A percentile compares a stretch with the other conserved stretches of the same genome.
These are phyloP conservation scores for Lichtheimia ramosa DNA, from an alignment of 371 early-diverging fungal genomes.

Conservation along the genomic window DNA sequence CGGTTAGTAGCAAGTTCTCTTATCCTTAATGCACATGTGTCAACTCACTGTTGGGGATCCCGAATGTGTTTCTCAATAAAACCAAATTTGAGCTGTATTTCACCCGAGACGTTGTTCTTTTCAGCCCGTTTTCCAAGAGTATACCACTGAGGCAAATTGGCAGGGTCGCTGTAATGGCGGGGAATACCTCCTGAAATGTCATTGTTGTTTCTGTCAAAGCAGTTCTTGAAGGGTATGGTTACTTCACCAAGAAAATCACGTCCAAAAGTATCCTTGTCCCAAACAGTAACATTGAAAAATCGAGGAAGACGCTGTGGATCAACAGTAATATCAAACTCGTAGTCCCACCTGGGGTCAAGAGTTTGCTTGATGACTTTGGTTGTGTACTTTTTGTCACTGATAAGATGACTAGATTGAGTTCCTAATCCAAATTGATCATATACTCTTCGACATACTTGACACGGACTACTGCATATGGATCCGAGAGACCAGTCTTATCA, in stretches of 20 bases:
- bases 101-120: constrained; percentile 43
- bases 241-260: constrained; percentile 66
- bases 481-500: constrained; percentile 63
- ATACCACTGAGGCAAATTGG: constrained; percentile 44
- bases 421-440: not conserved
- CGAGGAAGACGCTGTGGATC: constrained; percentile 44
- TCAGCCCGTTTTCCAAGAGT: constrained; percentile 37
- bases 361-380: constrained; percentile 70
- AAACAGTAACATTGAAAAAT: constrained; percentile 50
- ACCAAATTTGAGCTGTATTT: constrained; percentile 43
- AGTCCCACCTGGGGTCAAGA: constrained; percentile 78
- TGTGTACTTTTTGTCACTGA: constrained; percentile 64
- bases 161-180: constrained; percentile 52
- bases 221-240: constrained; percentile 54
- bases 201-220: constrained; percentile 52
- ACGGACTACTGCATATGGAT: constrained; percentile 59
- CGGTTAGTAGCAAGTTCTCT: not conserved
- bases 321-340: constrained; percentile 63
- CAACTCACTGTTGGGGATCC: constrained; percentile 33
- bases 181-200: constrained; percentile 37
- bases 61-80: constrained; percentile 39
- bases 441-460: constrained; percentile 28
- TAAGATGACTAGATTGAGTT: not conserved
- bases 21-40: not conserved
- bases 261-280: constrained; percentile 62